Percentiles rank a stretch among this genome's conserved stretches.
These are phyloP conservation scores for Chalaropsis thielavioides DNA, from an alignment of 2,329 filamentous ascomycete genomes.

Conservation along the genomic window DNA sequence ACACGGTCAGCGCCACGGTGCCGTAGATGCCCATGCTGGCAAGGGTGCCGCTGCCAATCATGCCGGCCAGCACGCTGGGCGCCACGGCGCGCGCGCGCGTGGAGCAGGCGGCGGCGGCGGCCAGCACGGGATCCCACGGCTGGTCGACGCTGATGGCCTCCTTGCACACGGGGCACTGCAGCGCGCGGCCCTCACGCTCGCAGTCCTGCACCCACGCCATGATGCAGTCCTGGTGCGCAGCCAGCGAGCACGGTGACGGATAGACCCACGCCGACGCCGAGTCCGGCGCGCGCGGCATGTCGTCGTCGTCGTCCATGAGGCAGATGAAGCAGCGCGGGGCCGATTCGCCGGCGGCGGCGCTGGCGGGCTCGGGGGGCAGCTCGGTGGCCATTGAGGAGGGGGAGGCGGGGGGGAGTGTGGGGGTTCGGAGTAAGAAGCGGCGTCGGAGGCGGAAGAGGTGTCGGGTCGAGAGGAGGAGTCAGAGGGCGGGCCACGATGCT, in stretches of 20 bases:
- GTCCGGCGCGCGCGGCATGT: constrained; percentile 20
- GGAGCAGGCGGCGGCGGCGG: constrained; percentile 46
- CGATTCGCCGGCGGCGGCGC: constrained; percentile 9
- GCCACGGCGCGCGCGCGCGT: constrained; percentile 38
- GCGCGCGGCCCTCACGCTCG: constrained; percentile 50
- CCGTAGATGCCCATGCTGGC: constrained; percentile 42
- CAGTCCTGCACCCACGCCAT: constrained; percentile 88
- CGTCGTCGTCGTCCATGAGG: constrained; percentile 40
- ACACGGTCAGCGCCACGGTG: constrained; percentile 34
- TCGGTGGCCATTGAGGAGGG: background rate
- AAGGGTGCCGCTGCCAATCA: constrained; percentile 33
- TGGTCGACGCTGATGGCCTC: constrained; percentile 61
- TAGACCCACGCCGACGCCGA: constrained; percentile 55
- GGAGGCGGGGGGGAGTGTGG: background rate
- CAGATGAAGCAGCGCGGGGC: constrained; percentile 46
- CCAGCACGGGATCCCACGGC: constrained; percentile 58
- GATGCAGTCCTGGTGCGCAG: constrained; percentile 79
- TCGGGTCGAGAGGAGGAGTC: background rate
- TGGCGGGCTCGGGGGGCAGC: background rate
- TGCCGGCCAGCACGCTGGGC: constrained; percentile 45
- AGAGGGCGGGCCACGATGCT: background rate
- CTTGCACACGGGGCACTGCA: constrained; percentile 84
- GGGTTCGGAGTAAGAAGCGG: background rate
- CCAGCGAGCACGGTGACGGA: constrained; percentile 79
- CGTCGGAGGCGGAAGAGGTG: background rate